These are phyloP conservation scores for Ilex aquifolium DNA, from an alignment of 257 asterid genomes.

Conservation along the genomic window DNA sequence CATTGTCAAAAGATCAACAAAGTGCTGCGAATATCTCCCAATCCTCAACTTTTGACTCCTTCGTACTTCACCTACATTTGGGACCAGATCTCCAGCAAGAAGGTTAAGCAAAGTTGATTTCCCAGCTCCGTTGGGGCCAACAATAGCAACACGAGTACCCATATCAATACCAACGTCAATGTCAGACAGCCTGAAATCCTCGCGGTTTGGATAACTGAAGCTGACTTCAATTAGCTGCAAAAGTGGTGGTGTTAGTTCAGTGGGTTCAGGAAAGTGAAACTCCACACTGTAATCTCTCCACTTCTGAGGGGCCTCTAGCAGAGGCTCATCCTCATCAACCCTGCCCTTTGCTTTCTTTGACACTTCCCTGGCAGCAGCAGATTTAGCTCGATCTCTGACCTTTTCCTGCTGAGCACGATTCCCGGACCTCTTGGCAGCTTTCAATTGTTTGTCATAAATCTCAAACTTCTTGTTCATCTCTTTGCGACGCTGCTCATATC, in stretches of 20 bases:
- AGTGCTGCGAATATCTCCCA: constrained; percentile 74
- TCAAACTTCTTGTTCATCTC: constrained; percentile 28
- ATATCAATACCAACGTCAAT: constrained; percentile 71
- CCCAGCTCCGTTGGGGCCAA: constrained; percentile 77
- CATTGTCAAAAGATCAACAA: constrained; percentile 60
- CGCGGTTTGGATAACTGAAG: constrained; percentile 53
- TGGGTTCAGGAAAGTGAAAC: constrained; percentile 75
- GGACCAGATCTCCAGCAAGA: constrained; percentile 58
- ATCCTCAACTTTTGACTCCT: constrained; percentile 60
- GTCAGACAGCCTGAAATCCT: constrained; percentile 51
- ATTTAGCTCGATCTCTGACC: constrained; percentile 23
- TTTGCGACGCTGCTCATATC: constrained; percentile 25
- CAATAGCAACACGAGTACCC: constrained; percentile 78
- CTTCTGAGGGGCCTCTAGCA: constrained; percentile 50
- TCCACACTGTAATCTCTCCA: constrained; percentile 71
- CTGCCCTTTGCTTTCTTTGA: constrained; percentile 19
- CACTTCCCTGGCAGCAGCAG: constrained; percentile 3
- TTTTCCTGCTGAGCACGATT: constrained; percentile 21
- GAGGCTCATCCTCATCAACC: constrained; percentile 21
- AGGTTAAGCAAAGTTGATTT: constrained; percentile 69
- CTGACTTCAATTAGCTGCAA: constrained; percentile 62
- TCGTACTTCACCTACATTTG: constrained; percentile 56
- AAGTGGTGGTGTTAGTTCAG: constrained; percentile 63
- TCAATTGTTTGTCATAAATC: constrained; percentile 17
- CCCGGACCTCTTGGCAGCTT: constrained; percentile 29